These are phyloP conservation scores for Pythium grandisporangium DNA, from an alignment of 352 stramenopile genomes.

Conservation along the genomic window DNA sequence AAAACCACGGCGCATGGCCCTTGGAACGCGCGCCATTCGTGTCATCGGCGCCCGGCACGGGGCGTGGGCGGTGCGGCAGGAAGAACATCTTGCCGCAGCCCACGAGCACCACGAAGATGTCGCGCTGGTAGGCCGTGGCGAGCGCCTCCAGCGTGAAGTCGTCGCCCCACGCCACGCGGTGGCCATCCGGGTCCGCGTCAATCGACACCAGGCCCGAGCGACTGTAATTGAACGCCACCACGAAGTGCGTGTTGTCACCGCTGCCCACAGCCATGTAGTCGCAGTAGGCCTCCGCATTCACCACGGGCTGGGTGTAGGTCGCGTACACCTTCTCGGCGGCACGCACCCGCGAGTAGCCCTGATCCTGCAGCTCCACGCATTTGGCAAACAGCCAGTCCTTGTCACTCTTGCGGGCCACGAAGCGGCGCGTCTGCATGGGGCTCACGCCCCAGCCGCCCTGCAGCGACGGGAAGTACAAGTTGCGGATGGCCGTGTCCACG, in stretches of 20 bases:
- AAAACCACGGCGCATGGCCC: slow-evolving; percentile 76
- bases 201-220: slow-evolving; percentile 67
- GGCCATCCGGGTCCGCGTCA: slow-evolving; percentile 70
- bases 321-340: slow-evolving; percentile 76
- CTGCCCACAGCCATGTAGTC: slow-evolving; percentile 80
- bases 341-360: slow-evolving; percentile 64
- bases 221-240: slow-evolving; percentile 79
- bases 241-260: slow-evolving; percentile 65
- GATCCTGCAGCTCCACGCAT: slow-evolving; percentile 69
- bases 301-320: slow-evolving; percentile 52
- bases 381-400: slow-evolving; percentile 72
- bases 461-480: slow-evolving; percentile 78
- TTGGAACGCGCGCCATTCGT: slow-evolving; percentile 49
- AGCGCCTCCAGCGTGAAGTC: slow-evolving; percentile 81
- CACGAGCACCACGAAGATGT: slow-evolving; percentile 85
- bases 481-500: slow-evolving; percentile 79
- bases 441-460: slow-evolving; percentile 79
- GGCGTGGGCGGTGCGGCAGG: slow-evolving; percentile 63
- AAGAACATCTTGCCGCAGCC: slow-evolving; percentile 87
- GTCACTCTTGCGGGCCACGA: slow-evolving; percentile 53
- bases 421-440: slow-evolving; percentile 72
- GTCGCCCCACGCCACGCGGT: slow-evolving; percentile 79
- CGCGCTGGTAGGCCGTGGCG: slow-evolving; percentile 78
- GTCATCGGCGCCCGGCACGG: slow-evolving; percentile 24
- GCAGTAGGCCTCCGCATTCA: slow-evolving; percentile 73